Base-by-base conservation (phyloP, 2,329 filamentous ascomycete genomes). In the Fusarium pseudocircinatum region DNA sequence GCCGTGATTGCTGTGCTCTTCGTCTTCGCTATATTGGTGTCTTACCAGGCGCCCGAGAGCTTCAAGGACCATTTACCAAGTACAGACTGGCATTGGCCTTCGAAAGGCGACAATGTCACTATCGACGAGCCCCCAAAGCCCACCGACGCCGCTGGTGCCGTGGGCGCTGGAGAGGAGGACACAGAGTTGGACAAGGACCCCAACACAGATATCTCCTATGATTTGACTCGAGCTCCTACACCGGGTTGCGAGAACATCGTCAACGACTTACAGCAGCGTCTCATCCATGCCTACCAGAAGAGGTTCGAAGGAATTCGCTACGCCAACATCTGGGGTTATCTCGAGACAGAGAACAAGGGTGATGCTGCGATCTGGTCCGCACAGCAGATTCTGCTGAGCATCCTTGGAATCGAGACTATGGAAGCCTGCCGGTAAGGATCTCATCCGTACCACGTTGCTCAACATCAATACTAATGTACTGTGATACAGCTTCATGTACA, bases 331-430 rank as follows among this genome's bases (percentile, higher is more conserved):
- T 78, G 75, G 75, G 76, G 76, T 30, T 78, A 78, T 54, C 75
- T 78, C n/a, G 74, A 78, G 65, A 78, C 75, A 6, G 75, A 77
- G 69, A 78, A 78, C 74, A 78, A 78, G 75, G 76, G 76, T 46
- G 76, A 78, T 44, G 75, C 75, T 42, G 75, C 76, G 47, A 78
- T 78, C 42, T 78, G 76, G 76, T 75, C 75, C n/a, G 76, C 75
- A 30, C 76, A 78, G 52, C 76, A 78, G 63, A 78, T 78, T 28
- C 60, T 78, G 26, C 56, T 78, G 37, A 74, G 69, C 49, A 78
- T 75, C 16, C 76, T 78, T 39, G 76, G 76, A 53, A 78, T 78
- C 24, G 74, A 78, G 54, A 78, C 76, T 40, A 78, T 78, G 76
- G 74, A 77, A 67, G 73, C 76, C 22, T 78, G 76, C 65, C 75